These are phyloP conservation scores for Schizophyllum amplum DNA, from an alignment of 1,284 basidiomycete genomes.

Conservation along the genomic window DNA sequence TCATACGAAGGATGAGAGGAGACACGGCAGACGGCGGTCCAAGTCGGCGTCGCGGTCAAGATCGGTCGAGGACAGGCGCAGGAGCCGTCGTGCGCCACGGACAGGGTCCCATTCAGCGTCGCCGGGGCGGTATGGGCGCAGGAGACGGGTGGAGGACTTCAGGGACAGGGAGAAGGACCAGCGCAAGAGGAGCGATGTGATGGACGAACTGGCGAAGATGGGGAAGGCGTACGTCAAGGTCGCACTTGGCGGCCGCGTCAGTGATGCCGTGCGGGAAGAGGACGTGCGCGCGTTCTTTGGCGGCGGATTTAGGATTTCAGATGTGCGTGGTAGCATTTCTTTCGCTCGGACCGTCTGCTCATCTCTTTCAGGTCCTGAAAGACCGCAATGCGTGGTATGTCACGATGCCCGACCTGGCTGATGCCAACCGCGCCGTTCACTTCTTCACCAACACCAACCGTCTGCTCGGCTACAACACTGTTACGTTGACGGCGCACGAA, in stretches of 20 bases:
- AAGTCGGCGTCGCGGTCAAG: neutral
- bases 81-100: neutral
- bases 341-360: conserved; percentile 3
- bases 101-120: neutral
- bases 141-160: neutral
- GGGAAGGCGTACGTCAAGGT: conserved; percentile 55
- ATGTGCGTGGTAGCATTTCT: conserved; percentile 36
- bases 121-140: neutral
- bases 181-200: conserved; percentile 27
- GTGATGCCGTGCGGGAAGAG: conserved; percentile 49
- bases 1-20: neutral
- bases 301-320: conserved; percentile 51
- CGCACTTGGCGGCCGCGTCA: conserved; percentile 31
- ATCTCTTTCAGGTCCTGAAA: conserved; percentile 43
- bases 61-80: neutral
- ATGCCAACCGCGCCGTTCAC: conserved; percentile 29
- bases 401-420: conserved; percentile 52
- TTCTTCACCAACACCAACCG: conserved; percentile 16
- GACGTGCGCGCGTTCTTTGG: conserved; percentile 54
- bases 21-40: neutral
- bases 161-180: conserved; percentile 22
- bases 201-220: conserved; percentile 46
- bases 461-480: conserved; percentile 50
- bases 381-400: conserved; percentile 65
- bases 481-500: conserved; percentile 47